Conservation (phyloP, 1,284 basidiomycete species). For the Anthracocystis walkeri region DNA sequence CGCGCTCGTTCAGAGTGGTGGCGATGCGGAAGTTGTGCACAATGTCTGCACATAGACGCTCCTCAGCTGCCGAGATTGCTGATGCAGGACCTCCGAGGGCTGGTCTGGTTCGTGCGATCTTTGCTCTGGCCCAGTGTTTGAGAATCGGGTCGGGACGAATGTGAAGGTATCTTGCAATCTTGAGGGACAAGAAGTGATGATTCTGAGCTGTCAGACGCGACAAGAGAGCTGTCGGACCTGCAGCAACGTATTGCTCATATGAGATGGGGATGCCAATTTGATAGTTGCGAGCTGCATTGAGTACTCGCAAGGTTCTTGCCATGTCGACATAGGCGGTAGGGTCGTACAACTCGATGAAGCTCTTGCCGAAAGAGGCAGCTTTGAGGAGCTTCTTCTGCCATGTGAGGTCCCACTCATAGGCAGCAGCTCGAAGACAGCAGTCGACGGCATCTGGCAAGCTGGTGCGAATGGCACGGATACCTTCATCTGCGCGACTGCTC, state of each 20-base stretch:
- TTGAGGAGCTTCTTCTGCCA: conserved; percentile 88
- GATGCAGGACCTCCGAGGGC: conserved; percentile 26
- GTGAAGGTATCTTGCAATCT: conserved; percentile 86
- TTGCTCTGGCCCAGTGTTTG: conserved; percentile 94
- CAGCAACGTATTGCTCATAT: conserved; percentile 79
- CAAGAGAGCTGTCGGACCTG: conserved; percentile 74
- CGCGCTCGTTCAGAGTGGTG: conserved; percentile 61
- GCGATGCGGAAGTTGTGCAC: conserved; percentile 85
- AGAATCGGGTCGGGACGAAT: conserved; percentile 87
- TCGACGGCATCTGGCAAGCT: conserved; percentile 85
- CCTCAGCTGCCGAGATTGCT: conserved; percentile 72
- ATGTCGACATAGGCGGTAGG: conserved; percentile 89
- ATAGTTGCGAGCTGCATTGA: conserved; percentile 90
- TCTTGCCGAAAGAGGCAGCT: conserved; percentile 92
- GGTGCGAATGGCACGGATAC: conserved; percentile 85
- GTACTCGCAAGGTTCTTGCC: conserved; percentile 91
- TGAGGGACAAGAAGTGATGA: conserved; percentile 88
- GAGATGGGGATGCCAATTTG: conserved; percentile 94
- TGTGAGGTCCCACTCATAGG: conserved; percentile 86
- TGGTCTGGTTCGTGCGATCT: conserved; percentile 79
- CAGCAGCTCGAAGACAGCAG: conserved; percentile 92
- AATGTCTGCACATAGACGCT: conserved; percentile 82
- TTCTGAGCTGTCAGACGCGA: conserved; percentile 86
- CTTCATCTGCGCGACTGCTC: conserved; percentile 91
- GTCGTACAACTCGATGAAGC: conserved; percentile 91